Base-by-base conservation (phyloP, 108 stramenopile genomes). In the Pseudonitzschia pungens region DNA sequence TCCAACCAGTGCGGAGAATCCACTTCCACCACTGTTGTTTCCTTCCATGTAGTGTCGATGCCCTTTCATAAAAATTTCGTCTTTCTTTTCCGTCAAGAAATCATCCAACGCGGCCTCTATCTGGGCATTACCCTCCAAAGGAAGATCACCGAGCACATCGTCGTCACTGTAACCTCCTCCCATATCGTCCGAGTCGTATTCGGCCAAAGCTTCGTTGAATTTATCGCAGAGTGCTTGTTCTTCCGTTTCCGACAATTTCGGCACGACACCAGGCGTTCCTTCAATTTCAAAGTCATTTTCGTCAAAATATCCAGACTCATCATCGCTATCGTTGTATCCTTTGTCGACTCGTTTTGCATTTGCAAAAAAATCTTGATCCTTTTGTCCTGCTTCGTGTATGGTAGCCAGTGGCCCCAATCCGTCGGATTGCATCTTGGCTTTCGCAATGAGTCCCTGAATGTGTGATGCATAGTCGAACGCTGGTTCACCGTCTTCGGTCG, bases 381-480 rank as follows among this genome's bases (percentile, higher is more conserved):
- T 56, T 36, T 60, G 63, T 12, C 89, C 79, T 69, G 73, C 68
- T 24, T 77, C 65, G 33, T 71, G 70, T 32, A 65, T 68, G 8
- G 60, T 65, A 2, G 42, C 63, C 29, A 66, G 58, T 20, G 41
- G 51, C 2, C 73, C 70, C 10, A 55, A 72, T 1, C 31, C 71
- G 21, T 71, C 70, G 32, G 80, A 74, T 64, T 89, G 75, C 57
- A 72, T 72, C 36, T 76, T 79, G 33, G 96, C 96, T 64, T 90
- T 92, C 26, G 89, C 90, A 79, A 98, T 96, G 56, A 99, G 72
- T n/a, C 44, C 57, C 15, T 81, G 83, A 66, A 99, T 89, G 74
- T 99, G 98, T 4, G 90, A 87, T 45, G 97, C 97, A 81, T 91
- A 99, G 65, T 99, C 94, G 74, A 99, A 99, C 0, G 70, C 87